A percentile compares a stretch with the other conserved stretches of the same genome.
phyloP scores from a whole-genome alignment of 1,284 basidiomycete genomes.

The Leccinum huronense region DNA sequence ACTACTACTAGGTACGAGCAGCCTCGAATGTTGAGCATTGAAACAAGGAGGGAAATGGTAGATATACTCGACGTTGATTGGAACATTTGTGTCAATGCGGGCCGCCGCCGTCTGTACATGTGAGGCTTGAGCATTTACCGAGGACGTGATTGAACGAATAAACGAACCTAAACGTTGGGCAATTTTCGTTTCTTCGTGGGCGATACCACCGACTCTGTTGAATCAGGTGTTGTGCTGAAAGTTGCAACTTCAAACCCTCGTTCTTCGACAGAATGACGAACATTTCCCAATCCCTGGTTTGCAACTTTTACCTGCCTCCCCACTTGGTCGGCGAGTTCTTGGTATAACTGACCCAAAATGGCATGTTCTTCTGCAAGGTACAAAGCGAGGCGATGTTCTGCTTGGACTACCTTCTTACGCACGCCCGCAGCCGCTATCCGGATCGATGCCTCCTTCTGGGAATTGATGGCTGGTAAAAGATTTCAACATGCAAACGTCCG shows the following conservation, averaged over 20 bases:
- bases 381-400: background rate
- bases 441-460: background rate
- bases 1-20: too few relatives aligned
- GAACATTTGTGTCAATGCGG: background rate
- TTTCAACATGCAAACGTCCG: background rate
- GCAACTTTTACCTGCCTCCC: background rate
- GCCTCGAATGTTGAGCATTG: too few relatives aligned
- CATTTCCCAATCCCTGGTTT: background rate
- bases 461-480: background rate
- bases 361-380: background rate
- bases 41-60: too few relatives aligned
- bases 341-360: background rate
- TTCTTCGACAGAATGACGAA: background rate
- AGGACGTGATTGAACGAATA: background rate
- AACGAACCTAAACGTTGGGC: background rate
- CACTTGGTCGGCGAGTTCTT: background rate
- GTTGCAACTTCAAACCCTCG: background rate
- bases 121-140: background rate
- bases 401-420: background rate
- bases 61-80: background rate
- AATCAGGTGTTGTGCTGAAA: background rate
- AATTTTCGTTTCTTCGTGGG: background rate
- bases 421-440: background rate
- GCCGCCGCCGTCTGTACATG: background rate
- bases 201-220: background rate